Conservation (phyloP, 495 filamentous ascomycete genomes). For the Penicillium simplicissimum region DNA sequence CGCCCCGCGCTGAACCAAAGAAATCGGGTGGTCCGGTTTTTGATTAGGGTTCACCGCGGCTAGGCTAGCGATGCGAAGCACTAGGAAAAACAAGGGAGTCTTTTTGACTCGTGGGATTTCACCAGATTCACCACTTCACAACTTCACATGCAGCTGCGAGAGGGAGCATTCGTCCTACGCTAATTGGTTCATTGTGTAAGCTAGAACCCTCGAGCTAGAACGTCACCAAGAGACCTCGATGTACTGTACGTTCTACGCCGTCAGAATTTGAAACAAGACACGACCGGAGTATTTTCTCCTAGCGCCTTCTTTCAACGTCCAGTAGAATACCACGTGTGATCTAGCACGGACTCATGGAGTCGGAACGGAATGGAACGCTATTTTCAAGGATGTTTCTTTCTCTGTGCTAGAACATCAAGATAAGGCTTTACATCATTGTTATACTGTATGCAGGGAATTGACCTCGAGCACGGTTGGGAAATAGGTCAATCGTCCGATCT, state of each 20-base stretch:
- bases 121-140: too few relatives aligned
- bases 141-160: slow-evolving; percentile 4
- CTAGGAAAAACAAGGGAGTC: neutral
- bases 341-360: too few relatives aligned
- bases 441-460: neutral
- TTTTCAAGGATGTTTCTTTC: neutral
- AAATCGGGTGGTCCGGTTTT: slow-evolving; percentile 9
- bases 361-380: neutral
- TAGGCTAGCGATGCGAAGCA: neutral
- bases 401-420: neutral
- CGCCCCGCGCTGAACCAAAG: slow-evolving; percentile 9
- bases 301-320: neutral
- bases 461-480: neutral
- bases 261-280: neutral
- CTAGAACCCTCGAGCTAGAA: neutral
- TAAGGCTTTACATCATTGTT: neutral
- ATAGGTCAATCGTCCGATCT: slow-evolving; percentile 10
- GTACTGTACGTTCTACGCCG: neutral
- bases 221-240: too few relatives aligned
- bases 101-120: slow-evolving; percentile 5
- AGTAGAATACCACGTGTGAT: neutral
- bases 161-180: neutral
- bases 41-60: slow-evolving; percentile 10
- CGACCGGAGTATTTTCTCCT: neutral
- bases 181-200: neutral